Conservation (phyloP, 805 yeast genomes). For the Metschnikowia gruessii region DNA sequence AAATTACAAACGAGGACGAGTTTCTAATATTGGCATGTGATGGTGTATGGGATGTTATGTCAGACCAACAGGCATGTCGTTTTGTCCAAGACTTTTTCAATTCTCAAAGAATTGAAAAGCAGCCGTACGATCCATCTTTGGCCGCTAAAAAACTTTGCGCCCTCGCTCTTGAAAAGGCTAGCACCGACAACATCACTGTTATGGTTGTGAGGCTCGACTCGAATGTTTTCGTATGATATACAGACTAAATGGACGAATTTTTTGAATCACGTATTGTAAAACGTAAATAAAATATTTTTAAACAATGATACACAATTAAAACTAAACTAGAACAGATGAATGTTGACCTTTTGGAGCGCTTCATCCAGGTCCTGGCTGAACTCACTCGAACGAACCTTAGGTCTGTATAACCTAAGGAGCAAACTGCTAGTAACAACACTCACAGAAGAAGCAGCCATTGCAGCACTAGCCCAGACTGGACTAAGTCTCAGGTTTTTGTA, state of each 20-base stretch:
- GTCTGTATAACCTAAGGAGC: slow-evolving; percentile 47
- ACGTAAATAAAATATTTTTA: background rate
- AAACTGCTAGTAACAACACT: slow-evolving; percentile 59
- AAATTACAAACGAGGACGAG: slow-evolving; percentile 62
- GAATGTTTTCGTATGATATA: slow-evolving; percentile 33
- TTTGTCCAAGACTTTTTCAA: slow-evolving; percentile 50
- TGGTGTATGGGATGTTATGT: slow-evolving; percentile 93
- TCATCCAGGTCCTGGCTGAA: slow-evolving; percentile 1
- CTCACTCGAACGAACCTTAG: slow-evolving; percentile 25
- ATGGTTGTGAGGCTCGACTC: slow-evolving; percentile 72
- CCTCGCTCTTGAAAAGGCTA: slow-evolving; percentile 70
- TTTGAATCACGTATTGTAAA: background rate
- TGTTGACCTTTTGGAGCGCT: background rate
- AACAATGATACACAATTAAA: too few species aligned
- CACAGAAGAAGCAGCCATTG: slow-evolving; percentile 59
- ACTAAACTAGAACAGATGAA: background rate
- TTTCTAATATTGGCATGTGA: slow-evolving; percentile 91
- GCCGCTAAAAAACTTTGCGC: slow-evolving; percentile 69
- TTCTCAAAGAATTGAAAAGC: slow-evolving; percentile 24
- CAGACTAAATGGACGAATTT: background rate
- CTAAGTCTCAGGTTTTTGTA: slow-evolving; percentile 49
- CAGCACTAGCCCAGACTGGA: slow-evolving; percentile 68
- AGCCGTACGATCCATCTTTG: slow-evolving; percentile 46
- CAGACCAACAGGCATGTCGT: slow-evolving; percentile 81
- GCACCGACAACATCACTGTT: slow-evolving; percentile 90